Conservation (phyloP, 768 basidiomycete species). For the Auriscalpium orientale region DNA sequence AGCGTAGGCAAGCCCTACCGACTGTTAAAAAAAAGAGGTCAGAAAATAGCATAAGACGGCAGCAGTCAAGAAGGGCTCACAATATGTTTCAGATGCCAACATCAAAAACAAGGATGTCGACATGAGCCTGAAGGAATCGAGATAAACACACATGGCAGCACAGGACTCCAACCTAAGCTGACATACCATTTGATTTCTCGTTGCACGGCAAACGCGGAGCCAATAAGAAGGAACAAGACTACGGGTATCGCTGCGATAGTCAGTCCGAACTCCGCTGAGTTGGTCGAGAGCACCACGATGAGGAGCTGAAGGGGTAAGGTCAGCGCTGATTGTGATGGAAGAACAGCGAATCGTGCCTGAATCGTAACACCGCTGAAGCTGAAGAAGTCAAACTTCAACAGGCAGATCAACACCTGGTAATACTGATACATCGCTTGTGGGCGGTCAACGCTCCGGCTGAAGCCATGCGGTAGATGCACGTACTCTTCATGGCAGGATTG, state of each 20-base stretch:
- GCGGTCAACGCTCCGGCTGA: slow-evolving; percentile 4
- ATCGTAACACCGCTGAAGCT: slow-evolving; percentile 82
- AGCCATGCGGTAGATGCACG: slow-evolving; percentile 16
- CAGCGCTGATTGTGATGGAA: background rate
- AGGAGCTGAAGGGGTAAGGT: slow-evolving; percentile 47
- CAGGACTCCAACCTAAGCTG: background rate
- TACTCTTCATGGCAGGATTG: slow-evolving; percentile 78
- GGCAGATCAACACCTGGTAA: slow-evolving; percentile 82
- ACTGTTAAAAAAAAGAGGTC: slow-evolving; percentile 2
- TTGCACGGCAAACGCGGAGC: slow-evolving; percentile 64
- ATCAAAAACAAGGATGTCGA: slow-evolving; percentile 62
- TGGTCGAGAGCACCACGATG: slow-evolving; percentile 59
- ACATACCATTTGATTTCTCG: slow-evolving; percentile 73
- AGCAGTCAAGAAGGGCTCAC: slow-evolving; percentile 34
- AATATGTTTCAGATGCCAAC: slow-evolving; percentile 71
- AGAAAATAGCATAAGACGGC: background rate
- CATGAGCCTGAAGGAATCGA: slow-evolving; percentile 51
- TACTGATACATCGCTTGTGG: slow-evolving; percentile 77
- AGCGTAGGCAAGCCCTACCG: slow-evolving; percentile 8
- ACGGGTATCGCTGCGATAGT: slow-evolving; percentile 81
- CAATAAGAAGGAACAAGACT: slow-evolving; percentile 56
- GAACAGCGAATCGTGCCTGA: slow-evolving; percentile 44
- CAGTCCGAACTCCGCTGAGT: slow-evolving; percentile 72
- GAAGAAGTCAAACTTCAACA: slow-evolving; percentile 89
- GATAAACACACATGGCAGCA: background rate